Evolutionary conservation across 352 stramenopile genomes (phyloP).

Genomic region (Pythium periplocum): DNA sequence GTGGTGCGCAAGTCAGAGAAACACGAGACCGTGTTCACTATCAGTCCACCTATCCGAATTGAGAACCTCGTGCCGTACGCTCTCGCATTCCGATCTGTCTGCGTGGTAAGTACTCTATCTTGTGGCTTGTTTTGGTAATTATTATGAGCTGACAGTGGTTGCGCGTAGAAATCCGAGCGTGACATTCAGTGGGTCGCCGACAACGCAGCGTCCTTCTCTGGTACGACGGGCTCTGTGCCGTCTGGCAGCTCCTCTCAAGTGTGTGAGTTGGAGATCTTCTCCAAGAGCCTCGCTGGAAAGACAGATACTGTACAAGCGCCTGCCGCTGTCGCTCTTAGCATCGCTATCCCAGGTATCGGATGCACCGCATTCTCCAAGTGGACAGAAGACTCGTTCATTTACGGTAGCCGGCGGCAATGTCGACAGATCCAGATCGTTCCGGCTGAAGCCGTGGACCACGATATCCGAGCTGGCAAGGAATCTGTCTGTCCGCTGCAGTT

Average conservation of each 20-base stretch:
- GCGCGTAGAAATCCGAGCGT: conserved; percentile 48
- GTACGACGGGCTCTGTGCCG: conserved; percentile 40
- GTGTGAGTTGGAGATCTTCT: conserved; percentile 65
- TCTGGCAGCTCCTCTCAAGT: conserved; percentile 55
- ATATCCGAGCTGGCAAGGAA: not conserved
- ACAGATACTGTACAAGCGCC: conserved; percentile 34
- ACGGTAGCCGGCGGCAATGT: conserved; percentile 56
- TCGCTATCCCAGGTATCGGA: conserved; percentile 62
- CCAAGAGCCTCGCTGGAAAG: conserved; percentile 28
- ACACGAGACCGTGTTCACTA: conserved; percentile 64
- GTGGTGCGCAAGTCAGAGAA: conserved; percentile 68
- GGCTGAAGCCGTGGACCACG: conserved; percentile 4
- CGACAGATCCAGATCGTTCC: conserved; percentile 65
- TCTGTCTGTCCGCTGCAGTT: conserved; percentile 10
- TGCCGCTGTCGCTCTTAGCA: conserved; percentile 61
- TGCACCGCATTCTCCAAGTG: conserved; percentile 47
- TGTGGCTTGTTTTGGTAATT: conserved; percentile 1
- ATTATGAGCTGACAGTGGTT: not conserved
- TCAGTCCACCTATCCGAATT: conserved; percentile 60
- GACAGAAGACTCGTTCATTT: conserved; percentile 58
- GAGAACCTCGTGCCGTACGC: conserved; percentile 78
- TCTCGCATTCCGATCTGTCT: conserved; percentile 66
- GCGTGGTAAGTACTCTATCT: conserved; percentile 35
- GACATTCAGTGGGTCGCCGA: conserved; percentile 59
- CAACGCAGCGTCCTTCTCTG: conserved; percentile 63